Percentiles rank a stretch among this genome's conserved stretches.
These are phyloP conservation scores for Glycyrrhiza uralensis DNA, from an alignment of 306 rosid species.

Conservation along the genomic window DNA sequence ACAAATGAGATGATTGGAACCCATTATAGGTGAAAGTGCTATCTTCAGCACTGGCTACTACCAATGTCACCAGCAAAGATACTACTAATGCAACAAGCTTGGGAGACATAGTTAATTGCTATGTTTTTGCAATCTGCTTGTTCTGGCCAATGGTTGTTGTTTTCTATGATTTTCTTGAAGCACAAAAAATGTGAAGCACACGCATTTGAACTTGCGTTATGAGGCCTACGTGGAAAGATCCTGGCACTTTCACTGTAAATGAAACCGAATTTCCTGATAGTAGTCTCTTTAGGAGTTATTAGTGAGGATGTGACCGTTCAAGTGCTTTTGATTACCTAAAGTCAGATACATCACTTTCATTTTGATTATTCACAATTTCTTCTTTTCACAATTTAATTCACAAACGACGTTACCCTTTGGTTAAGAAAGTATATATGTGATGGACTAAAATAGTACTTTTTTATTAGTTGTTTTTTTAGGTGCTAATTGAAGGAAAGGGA, in stretches of 20 bases:
- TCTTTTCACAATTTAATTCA: not conserved
- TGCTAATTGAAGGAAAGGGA: not conserved
- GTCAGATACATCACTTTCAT: conserved; percentile 24
- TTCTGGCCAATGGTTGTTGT: not conserved
- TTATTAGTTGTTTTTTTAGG: not conserved
- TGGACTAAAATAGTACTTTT: not conserved
- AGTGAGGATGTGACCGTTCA: conserved; percentile 10
- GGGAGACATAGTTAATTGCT: conserved; percentile 34
- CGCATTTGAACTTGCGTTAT: conserved; percentile 4
- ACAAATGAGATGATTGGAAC: conserved; percentile 37
- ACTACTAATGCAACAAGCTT: conserved; percentile 16
- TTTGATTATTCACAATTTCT: not conserved
- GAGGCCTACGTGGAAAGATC: conserved; percentile 29
- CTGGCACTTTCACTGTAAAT: not conserved
- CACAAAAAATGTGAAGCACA: not conserved
- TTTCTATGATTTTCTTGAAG: not conserved
- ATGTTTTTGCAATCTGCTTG: not conserved
- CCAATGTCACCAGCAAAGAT: conserved; percentile 16
- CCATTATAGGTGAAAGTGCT: conserved; percentile 47
- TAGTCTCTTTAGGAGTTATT: not conserved
- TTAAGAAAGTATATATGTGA: not conserved
- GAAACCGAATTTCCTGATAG: not conserved
- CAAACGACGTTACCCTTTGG: not conserved
- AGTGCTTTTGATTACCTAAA: conserved; percentile 1
- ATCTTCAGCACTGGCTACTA: conserved; percentile 32